Evolutionary conservation across 208 protist genomes (phyloP).

Genomic region (Crithidia sp.): DNA sequence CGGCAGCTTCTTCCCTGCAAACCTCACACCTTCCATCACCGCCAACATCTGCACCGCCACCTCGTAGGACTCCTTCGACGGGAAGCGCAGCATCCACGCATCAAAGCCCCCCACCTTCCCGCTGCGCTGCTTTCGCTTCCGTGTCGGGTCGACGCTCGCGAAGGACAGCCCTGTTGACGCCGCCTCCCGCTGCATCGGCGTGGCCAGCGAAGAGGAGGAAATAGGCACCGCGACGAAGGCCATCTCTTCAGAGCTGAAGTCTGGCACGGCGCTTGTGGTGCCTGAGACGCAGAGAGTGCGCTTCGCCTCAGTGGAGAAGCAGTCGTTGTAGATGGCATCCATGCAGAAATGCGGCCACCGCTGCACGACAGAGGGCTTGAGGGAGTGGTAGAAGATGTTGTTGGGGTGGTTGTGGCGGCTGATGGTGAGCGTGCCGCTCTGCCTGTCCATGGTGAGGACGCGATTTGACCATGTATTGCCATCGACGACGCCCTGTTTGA

Average conservation of each 20-base stretch:
- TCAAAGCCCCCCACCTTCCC: too few relatives aligned
- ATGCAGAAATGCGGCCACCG: conserved; percentile 13
- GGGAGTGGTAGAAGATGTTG: conserved; percentile 8
- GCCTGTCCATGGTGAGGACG: conserved; percentile 22
- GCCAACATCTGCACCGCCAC: conserved; percentile 11
- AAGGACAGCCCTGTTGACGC: background rate
- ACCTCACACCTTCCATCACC: background rate
- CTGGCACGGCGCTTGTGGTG: background rate
- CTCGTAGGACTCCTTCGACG: conserved; percentile 14
- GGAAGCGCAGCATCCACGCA: conserved; percentile 5
- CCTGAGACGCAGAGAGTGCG: conserved; percentile 5
- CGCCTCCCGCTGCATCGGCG: background rate
- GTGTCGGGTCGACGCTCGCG: too few relatives aligned
- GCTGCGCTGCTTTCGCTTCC: background rate
- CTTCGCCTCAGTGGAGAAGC: conserved; percentile 17
- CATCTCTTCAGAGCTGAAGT: background rate
- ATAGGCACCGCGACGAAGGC: background rate
- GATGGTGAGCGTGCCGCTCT: conserved; percentile 9
- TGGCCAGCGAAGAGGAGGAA: background rate
- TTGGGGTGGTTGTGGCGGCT: conserved; percentile 10
- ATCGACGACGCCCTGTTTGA: conserved; percentile 19
- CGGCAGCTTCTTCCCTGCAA: background rate
- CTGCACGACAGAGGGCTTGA: conserved; percentile 3
- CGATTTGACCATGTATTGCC: conserved; percentile 13
- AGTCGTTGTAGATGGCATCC: background rate